Evolutionary conservation across 2,329 filamentous ascomycete species (phyloP).

Genomic region (Fusarium sp.): DNA sequence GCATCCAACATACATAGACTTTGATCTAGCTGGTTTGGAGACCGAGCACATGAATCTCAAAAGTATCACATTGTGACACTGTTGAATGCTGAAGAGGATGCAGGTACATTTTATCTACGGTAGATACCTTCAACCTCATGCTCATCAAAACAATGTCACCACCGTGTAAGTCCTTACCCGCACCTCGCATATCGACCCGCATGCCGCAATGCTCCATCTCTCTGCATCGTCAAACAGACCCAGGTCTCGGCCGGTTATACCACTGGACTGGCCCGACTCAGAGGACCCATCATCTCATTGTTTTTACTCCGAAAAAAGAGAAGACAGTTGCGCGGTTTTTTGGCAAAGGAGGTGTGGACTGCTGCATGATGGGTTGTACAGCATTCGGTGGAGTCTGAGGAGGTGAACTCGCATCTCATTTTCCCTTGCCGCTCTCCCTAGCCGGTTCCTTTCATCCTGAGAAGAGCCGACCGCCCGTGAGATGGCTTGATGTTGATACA

Average conservation of each 20-base stretch:
- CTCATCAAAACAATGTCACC: background rate
- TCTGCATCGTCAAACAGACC: constrained; percentile 13
- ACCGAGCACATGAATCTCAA: background rate
- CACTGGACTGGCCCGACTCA: constrained; percentile 31
- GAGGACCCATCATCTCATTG: constrained; percentile 24
- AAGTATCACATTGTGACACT: background rate
- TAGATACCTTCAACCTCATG: constrained; percentile 1
- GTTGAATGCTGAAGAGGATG: constrained; percentile 11
- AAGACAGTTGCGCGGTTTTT: constrained; percentile 31
- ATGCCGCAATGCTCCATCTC: constrained; percentile 18
- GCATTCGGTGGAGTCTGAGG: background rate
- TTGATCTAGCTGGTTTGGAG: constrained; percentile 6
- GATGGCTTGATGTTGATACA: background rate
- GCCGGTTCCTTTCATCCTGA: constrained; percentile 33
- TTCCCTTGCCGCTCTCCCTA: constrained; percentile 10
- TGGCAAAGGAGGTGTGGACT: constrained; percentile 31
- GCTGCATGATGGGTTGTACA: constrained; percentile 21
- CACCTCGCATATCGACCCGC: constrained; percentile 26
- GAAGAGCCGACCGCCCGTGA: constrained; percentile 18
- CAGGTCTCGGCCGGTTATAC: constrained; percentile 37
- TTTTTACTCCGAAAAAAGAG: background rate
- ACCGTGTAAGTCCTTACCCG: constrained; percentile 17
- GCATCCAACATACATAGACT: background rate
- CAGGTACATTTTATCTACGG: constrained; percentile 13
- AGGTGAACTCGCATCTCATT: constrained; percentile 1